These are phyloP conservation scores for Aspergillus awamori DNA, from an alignment of 2,329 filamentous ascomycete genomes.

Conservation along the genomic window DNA sequence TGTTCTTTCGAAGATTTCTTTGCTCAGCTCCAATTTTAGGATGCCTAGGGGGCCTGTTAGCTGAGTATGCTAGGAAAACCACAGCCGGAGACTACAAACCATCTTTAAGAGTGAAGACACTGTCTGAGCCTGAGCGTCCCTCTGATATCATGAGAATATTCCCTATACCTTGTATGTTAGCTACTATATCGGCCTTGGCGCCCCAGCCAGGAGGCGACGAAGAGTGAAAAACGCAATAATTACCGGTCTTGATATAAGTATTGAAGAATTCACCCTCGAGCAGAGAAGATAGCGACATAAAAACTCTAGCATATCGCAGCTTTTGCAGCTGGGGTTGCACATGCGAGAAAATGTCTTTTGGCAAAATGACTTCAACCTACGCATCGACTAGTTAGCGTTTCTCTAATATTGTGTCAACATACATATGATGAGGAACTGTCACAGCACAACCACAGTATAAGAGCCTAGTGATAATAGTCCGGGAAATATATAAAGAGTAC, in stretches of 20 bases:
- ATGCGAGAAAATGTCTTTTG: conserved; percentile 61
- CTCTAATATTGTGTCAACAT: not conserved
- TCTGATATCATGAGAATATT: conserved; percentile 83
- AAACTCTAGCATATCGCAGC: conserved; percentile 66
- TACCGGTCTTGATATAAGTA: conserved; percentile 80
- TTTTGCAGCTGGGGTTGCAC: conserved; percentile 51
- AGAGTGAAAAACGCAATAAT: conserved; percentile 12
- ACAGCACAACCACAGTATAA: not conserved
- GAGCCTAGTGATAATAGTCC: not conserved
- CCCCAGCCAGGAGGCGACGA: not conserved
- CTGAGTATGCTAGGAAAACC: not conserved
- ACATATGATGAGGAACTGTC: not conserved
- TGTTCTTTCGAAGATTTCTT: conserved; percentile 77
- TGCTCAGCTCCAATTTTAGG: conserved; percentile 76
- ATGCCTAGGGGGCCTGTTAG: conserved; percentile 54
- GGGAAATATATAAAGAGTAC: not conserved
- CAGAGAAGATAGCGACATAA: conserved; percentile 72
- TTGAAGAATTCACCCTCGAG: conserved; percentile 77
- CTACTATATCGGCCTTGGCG: not conserved
- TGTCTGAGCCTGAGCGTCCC: conserved; percentile 70
- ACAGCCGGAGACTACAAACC: conserved; percentile 51
- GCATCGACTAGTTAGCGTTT: conserved; percentile 1
- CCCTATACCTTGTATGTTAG: conserved; percentile 52
- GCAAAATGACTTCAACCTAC: conserved; percentile 68
- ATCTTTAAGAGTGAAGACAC: conserved; percentile 70